Percentiles rank a stretch among this genome's conserved stretches.
Evolutionary conservation across 768 basidiomycete genomes (phyloP).

Genomic region (Lentinula sp.): DNA sequence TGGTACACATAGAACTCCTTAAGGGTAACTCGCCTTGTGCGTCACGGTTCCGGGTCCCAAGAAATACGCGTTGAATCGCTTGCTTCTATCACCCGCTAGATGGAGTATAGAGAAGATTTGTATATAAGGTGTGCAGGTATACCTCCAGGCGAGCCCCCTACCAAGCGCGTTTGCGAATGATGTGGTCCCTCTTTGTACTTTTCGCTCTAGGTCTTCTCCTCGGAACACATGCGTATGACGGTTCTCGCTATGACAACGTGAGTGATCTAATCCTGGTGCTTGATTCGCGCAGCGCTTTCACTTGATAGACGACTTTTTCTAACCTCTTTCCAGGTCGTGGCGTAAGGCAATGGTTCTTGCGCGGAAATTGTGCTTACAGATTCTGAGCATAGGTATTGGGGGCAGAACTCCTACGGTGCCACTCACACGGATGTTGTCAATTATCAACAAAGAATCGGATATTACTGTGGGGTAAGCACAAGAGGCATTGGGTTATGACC

Average conservation of each 20-base stretch:
- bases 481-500: not conserved
- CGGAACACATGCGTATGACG: constrained; percentile 39
- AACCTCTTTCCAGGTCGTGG: constrained; percentile 2
- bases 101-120: not conserved
- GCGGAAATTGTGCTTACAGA: not conserved
- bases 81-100: not conserved
- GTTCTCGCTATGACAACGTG: constrained; percentile 59
- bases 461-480: constrained; percentile 1
- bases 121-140: not conserved
- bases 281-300: not conserved
- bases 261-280: constrained; percentile 15
- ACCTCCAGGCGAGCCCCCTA: not conserved
- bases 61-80: not conserved
- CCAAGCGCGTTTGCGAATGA: constrained; percentile 7
- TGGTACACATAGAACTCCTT: not conserved
- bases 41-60: not conserved
- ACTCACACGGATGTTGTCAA: constrained; percentile 41
- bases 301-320: not conserved
- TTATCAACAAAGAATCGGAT: constrained; percentile 43
- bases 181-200: constrained; percentile 11
- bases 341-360: not conserved
- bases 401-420: constrained; percentile 72
- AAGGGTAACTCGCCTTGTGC: not conserved
- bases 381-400: constrained; percentile 51
- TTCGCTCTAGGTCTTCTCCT: constrained; percentile 11